A percentile compares a stretch with the other conserved stretches of the same genome.
These are phyloP conservation scores for Clavaria fumosa DNA, from an alignment of 768 basidiomycete species.

Conservation along the genomic window DNA sequence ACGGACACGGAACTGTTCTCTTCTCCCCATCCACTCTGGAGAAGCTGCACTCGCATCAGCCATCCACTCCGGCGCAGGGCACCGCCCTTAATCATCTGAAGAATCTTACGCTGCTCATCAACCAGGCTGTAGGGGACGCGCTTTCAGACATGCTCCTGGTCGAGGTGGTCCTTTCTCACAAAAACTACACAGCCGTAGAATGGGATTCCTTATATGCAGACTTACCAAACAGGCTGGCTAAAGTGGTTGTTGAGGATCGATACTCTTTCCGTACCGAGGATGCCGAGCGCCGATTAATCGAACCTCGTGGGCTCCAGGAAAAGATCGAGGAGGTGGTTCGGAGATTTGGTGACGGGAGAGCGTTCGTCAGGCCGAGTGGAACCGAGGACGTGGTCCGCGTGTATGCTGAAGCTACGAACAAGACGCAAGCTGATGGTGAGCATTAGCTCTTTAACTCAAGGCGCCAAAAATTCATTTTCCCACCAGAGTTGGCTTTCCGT, in stretches of 20 bases:
- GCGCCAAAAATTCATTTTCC: not conserved
- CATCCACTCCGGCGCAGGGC: slow-evolving; percentile 70
- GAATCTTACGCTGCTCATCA: slow-evolving; percentile 74
- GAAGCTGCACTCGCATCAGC: slow-evolving; percentile 43
- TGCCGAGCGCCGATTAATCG: slow-evolving; percentile 80
- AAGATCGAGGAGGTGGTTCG: slow-evolving; percentile 70
- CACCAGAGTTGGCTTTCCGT: slow-evolving; percentile 65
- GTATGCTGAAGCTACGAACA: slow-evolving; percentile 79
- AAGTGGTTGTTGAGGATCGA: slow-evolving; percentile 76
- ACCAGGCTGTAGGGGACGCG: slow-evolving; percentile 97
- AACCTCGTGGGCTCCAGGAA: slow-evolving; percentile 63
- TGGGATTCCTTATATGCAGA: slow-evolving; percentile 94
- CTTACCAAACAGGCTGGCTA: slow-evolving; percentile 87
- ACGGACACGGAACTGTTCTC: slow-evolving; percentile 94
- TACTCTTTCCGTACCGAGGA: slow-evolving; percentile 80
- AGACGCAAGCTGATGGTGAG: slow-evolving; percentile 72
- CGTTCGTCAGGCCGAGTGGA: slow-evolving; percentile 92
- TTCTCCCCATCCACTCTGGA: slow-evolving; percentile 70
- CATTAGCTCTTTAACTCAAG: slow-evolving; percentile 8
- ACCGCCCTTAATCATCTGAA: slow-evolving; percentile 65
- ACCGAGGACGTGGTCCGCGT: slow-evolving; percentile 98
- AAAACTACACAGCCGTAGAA: slow-evolving; percentile 63
- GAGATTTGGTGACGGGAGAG: slow-evolving; percentile 69
- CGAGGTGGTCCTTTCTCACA: slow-evolving; percentile 81
- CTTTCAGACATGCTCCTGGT: slow-evolving; percentile 93